Conservation (phyloP, 441 rosid genomes). For the Gossypium gossypioides region DNA sequence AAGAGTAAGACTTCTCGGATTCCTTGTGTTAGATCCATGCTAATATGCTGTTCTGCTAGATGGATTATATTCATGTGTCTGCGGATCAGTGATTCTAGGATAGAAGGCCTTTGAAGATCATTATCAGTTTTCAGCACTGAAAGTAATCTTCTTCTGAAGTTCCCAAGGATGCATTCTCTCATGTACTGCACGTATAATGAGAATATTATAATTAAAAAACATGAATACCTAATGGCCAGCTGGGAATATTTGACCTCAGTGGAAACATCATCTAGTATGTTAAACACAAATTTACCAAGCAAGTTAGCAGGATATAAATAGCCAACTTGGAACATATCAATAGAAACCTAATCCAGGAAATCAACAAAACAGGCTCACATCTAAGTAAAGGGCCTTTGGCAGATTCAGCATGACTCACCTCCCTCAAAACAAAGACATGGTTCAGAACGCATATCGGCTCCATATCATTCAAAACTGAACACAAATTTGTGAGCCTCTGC, state of each 20-base stretch:
- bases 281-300: not conserved
- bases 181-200: constrained; percentile 60
- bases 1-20: constrained; percentile 77
- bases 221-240: not conserved
- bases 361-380: not conserved
- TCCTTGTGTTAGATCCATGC: constrained; percentile 98
- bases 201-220: not conserved
- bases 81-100: constrained; percentile 65
- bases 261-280: not conserved
- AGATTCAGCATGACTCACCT: constrained; percentile 42
- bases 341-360: not conserved
- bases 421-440: constrained; percentile 93
- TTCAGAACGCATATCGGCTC: constrained; percentile 97
- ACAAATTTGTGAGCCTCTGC: constrained; percentile 93
- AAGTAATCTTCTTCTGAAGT: constrained; percentile 90
- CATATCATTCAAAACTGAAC: constrained; percentile 94
- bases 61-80: constrained; percentile 90
- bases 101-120: constrained; percentile 91
- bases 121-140: constrained; percentile 71
- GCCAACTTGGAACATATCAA: not conserved
- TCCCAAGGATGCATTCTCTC: constrained; percentile 96
- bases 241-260: not conserved
- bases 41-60: constrained; percentile 94
- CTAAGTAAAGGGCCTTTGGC: not conserved
- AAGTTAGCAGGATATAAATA: not conserved